These are phyloP conservation scores for Hypoxylon sp. DNA, from an alignment of 2,329 filamentous ascomycete species.

Conservation along the genomic window DNA sequence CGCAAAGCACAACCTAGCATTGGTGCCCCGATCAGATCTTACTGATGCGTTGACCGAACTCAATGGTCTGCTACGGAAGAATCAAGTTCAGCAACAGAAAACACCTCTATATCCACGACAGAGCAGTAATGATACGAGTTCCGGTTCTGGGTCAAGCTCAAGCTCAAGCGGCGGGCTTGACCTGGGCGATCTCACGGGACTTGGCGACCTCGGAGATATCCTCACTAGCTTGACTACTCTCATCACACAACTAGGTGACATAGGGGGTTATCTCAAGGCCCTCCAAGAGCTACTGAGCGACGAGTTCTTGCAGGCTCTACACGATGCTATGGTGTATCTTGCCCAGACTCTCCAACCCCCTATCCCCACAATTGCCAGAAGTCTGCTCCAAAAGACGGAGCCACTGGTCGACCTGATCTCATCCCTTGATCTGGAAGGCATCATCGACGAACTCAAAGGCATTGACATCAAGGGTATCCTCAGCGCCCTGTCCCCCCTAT, in stretches of 20 bases:
- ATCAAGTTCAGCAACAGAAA: constrained; percentile 46
- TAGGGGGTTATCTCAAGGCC: constrained; percentile 49
- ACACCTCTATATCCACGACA: constrained; percentile 46
- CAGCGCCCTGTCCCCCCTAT: constrained; percentile 49
- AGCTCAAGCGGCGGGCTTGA: constrained; percentile 36
- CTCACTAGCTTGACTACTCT: constrained; percentile 45
- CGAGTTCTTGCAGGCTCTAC: constrained; percentile 56
- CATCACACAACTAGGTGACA: constrained; percentile 44
- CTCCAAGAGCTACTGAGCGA: constrained; percentile 51
- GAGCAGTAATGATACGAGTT: constrained; percentile 38
- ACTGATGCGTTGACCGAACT: constrained; percentile 59
- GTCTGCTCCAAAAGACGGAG: constrained; percentile 47
- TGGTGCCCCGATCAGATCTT: constrained; percentile 60
- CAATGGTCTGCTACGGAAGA: constrained; percentile 55
- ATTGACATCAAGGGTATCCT: constrained; percentile 53
- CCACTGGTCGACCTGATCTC: constrained; percentile 47
- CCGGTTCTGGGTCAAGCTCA: constrained; percentile 36
- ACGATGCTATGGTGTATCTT: constrained; percentile 58
- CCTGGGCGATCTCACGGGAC: constrained; percentile 37
- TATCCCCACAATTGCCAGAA: constrained; percentile 47
- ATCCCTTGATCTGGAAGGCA: constrained; percentile 46
- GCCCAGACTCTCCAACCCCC: constrained; percentile 55
- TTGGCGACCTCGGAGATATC: constrained; percentile 46
- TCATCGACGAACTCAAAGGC: constrained; percentile 47
- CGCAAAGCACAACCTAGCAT: constrained; percentile 58